phyloP scores from a whole-genome alignment of 2,329 filamentous ascomycete species.

The Monilinia laxa region DNA sequence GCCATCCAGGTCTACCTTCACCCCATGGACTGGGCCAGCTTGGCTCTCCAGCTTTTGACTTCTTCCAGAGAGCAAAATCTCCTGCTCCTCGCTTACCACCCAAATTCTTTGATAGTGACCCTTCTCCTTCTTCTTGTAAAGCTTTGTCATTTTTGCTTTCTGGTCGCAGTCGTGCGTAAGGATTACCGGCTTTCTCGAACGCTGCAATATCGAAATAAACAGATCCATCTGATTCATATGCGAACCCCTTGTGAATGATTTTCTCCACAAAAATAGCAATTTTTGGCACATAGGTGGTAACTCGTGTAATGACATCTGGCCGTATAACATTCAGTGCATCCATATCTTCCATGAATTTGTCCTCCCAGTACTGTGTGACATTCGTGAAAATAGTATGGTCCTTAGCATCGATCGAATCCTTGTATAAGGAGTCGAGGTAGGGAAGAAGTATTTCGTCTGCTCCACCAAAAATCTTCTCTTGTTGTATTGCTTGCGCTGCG shows the following conservation, averaged over 20 bases:
- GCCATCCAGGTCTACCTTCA: conserved; percentile 85
- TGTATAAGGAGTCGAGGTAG: conserved; percentile 72
- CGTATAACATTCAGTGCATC: conserved; percentile 77
- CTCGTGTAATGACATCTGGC: conserved; percentile 79
- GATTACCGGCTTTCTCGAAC: conserved; percentile 72
- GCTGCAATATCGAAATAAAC: conserved; percentile 24
- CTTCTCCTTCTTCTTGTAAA: conserved; percentile 85
- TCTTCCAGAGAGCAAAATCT: conserved; percentile 94
- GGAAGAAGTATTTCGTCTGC: conserved; percentile 71
- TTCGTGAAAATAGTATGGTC: conserved; percentile 78
- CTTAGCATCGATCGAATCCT: conserved; percentile 59
- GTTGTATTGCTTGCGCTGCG: conserved; percentile 51
- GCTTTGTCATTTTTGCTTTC: conserved; percentile 82
- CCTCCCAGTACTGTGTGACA: conserved; percentile 81
- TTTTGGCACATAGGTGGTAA: conserved; percentile 88
- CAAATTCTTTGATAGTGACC: conserved; percentile 58
- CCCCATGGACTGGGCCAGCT: conserved; percentile 90
- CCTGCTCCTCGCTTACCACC: conserved; percentile 66
- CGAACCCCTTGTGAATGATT: conserved; percentile 79
- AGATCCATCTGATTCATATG: conserved; percentile 77
- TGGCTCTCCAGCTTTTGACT: conserved; percentile 86
- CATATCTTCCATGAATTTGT: conserved; percentile 88
- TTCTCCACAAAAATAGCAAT: conserved; percentile 79
- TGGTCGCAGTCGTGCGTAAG: conserved; percentile 81
- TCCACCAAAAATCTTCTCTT: conserved; percentile 53